Conservation (phyloP, 495 filamentous ascomycete genomes). For the Immersiella caudata region DNA sequence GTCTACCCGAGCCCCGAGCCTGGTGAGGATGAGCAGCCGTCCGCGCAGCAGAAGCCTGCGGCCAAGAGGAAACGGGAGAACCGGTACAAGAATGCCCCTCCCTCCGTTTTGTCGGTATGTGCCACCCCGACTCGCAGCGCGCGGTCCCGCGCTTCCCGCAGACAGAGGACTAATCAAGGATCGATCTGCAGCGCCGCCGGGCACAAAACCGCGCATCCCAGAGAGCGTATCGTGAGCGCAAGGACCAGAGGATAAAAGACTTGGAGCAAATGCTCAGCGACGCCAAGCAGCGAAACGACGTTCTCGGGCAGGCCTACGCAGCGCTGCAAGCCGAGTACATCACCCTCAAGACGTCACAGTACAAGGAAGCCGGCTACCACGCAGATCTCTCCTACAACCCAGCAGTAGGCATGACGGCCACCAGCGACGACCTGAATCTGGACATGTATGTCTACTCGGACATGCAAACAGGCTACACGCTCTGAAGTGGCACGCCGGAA, state of each 20-base stretch:
- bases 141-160: neutral
- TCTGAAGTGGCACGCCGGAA: slow-evolving; percentile 20
- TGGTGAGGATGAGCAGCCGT: slow-evolving; percentile 42
- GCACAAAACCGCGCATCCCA: slow-evolving; percentile 66
- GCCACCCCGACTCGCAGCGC: slow-evolving; percentile 2
- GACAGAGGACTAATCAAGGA: slow-evolving; percentile 26
- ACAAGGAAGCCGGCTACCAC: slow-evolving; percentile 31
- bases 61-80: slow-evolving; percentile 53
- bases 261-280: slow-evolving; percentile 74
- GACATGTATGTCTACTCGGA: slow-evolving; percentile 37
- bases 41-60: slow-evolving; percentile 39
- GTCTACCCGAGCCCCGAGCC: slow-evolving; percentile 45
- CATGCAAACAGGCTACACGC: slow-evolving; percentile 29
- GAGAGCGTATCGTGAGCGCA: slow-evolving; percentile 80
- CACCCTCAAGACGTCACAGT: slow-evolving; percentile 38
- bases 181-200: slow-evolving; percentile 50
- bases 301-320: slow-evolving; percentile 46
- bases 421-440: slow-evolving; percentile 33
- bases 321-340: slow-evolving; percentile 47
- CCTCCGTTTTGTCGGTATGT: slow-evolving; percentile 51
- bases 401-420: slow-evolving; percentile 22
- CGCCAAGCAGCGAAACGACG: slow-evolving; percentile 48
- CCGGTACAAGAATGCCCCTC: slow-evolving; percentile 54
- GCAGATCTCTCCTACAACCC: slow-evolving; percentile 28
- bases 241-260: slow-evolving; percentile 79